Conservation (phyloP, 257 asterid species). For the Linderniella brevidens region DNA sequence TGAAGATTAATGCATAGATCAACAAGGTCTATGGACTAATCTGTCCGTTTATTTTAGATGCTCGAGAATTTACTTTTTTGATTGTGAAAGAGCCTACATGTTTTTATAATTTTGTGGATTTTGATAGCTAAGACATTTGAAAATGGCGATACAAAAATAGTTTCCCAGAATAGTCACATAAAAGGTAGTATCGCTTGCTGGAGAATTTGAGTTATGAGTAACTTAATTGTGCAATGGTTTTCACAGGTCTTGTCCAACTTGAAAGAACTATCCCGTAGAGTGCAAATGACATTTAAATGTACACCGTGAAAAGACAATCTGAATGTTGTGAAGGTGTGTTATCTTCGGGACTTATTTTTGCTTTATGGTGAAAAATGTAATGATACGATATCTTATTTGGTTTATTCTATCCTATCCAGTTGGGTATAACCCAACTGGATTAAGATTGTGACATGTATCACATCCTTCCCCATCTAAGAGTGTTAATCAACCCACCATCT, state of each 20-base stretch:
- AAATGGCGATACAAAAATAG: slow-evolving; percentile 14
- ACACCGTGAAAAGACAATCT: slow-evolving; percentile 35
- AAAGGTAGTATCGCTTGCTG: background rate
- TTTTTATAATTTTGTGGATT: slow-evolving; percentile 22
- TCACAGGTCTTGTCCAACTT: slow-evolving; percentile 5
- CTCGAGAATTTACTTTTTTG: slow-evolving; percentile 46
- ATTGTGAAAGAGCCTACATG: slow-evolving; percentile 40
- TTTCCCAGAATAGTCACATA: background rate
- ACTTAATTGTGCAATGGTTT: background rate
- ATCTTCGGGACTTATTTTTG: background rate
- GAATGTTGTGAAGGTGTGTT: slow-evolving; percentile 44
- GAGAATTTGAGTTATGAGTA: no score
- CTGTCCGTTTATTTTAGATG: slow-evolving; percentile 66
- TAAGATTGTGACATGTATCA: no score
- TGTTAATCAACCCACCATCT: no score
- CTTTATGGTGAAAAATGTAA: background rate
- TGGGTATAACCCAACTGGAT: no score
- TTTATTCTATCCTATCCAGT: no score
- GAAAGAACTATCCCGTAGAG: slow-evolving; percentile 15
- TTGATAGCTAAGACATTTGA: slow-evolving; percentile 17
- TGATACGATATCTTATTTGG: no score
- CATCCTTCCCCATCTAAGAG: no score
- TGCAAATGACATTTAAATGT: slow-evolving; percentile 15
- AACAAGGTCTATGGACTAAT: slow-evolving; percentile 67
- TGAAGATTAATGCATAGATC: slow-evolving; percentile 64